Evolutionary conservation across 306 rosid species (phyloP).

Genomic region (Citrullus amarus): DNA sequence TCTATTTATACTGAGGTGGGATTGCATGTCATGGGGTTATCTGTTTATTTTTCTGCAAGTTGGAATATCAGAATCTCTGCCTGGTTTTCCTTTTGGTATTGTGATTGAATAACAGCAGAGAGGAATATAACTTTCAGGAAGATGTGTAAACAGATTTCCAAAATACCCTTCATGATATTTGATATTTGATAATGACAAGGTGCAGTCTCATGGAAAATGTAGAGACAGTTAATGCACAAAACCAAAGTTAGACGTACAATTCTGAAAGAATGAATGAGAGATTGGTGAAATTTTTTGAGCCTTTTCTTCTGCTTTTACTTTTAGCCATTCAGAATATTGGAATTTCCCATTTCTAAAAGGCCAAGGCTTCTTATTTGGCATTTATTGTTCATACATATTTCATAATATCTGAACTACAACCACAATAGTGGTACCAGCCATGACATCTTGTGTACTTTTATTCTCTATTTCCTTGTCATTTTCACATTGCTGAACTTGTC

Average conservation of each 20-base stretch:
- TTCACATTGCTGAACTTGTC: background rate
- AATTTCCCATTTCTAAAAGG: background rate
- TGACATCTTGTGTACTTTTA: background rate
- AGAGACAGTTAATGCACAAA: background rate
- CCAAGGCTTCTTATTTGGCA: background rate
- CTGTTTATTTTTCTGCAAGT: conserved; percentile 7
- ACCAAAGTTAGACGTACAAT: background rate
- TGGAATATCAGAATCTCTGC: conserved; percentile 8
- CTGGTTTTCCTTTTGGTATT: background rate
- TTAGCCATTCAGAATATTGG: background rate
- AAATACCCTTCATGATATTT: background rate
- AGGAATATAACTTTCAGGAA: conserved; percentile 5
- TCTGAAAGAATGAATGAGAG: background rate
- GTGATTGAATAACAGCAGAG: background rate
- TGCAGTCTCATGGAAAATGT: conserved; percentile 3
- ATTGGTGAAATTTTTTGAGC: background rate
- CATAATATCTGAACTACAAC: background rate
- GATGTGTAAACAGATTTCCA: background rate
- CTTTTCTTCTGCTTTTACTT: background rate
- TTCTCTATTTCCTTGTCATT: background rate
- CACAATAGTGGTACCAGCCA: background rate
- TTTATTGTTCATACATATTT: conserved; percentile 1
- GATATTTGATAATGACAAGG: conserved; percentile 4
- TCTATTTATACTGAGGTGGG: conserved; percentile 1
- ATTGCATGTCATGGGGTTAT: background rate